These are phyloP conservation scores for Phyllosticta citribraziliensis DNA, from an alignment of 2,329 filamentous ascomycete genomes.

Conservation along the genomic window DNA sequence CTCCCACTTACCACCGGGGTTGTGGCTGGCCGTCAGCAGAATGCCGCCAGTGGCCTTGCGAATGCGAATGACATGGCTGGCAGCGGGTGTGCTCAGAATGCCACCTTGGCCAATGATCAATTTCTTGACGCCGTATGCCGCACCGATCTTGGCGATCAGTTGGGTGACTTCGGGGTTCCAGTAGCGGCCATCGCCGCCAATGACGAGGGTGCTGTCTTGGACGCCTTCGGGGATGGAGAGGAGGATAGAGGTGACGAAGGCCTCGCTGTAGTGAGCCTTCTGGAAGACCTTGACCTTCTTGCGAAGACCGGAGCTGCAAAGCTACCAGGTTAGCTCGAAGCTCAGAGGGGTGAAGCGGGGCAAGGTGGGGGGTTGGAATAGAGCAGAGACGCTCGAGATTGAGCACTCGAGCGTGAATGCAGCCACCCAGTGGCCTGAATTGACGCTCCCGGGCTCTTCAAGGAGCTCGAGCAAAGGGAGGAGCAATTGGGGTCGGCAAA, in stretches of 20 bases:
- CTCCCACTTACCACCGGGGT: conserved; percentile 73
- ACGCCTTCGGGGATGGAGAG: conserved; percentile 93
- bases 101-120: conserved; percentile 91
- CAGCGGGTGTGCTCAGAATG: conserved; percentile 92
- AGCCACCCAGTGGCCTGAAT: neutral
- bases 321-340: neutral
- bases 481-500: conserved; percentile 14
- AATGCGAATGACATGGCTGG: conserved; percentile 91
- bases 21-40: conserved; percentile 92
- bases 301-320: conserved; percentile 77
- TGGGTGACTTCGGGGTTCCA: conserved; percentile 97
- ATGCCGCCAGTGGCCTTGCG: conserved; percentile 94
- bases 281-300: conserved; percentile 99
- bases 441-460: neutral
- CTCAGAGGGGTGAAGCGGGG: neutral
- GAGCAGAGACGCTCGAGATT: neutral
- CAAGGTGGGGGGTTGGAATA: neutral
- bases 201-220: conserved; percentile 81
- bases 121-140: conserved; percentile 98
- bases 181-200: conserved; percentile 93
- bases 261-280: conserved; percentile 87
- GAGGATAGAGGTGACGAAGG: conserved; percentile 88
- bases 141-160: conserved; percentile 92
- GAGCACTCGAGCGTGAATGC: neutral
- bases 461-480: neutral